A percentile compares a stretch with the other conserved stretches of the same genome.
Evolutionary conservation across 2,329 filamentous ascomycete species (phyloP).

Genomic region (Scedosporium boydii): DNA sequence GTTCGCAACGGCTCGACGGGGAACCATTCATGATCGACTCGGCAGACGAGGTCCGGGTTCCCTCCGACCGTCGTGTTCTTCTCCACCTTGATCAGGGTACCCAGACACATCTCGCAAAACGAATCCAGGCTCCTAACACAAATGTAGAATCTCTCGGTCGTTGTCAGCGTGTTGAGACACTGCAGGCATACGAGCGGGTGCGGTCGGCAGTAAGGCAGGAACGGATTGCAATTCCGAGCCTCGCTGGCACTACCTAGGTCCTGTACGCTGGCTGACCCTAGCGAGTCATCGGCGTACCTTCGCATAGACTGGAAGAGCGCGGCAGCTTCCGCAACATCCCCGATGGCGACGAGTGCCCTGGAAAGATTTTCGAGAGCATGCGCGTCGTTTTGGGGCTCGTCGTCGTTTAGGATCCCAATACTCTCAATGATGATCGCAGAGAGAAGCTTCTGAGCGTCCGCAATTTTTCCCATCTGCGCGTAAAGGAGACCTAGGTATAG

Average conservation of each 20-base stretch:
- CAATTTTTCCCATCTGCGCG: constrained; percentile 18
- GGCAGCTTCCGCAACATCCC: constrained; percentile 24
- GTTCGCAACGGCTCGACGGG: constrained; percentile 24
- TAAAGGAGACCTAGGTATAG: constrained; percentile 30
- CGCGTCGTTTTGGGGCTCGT: constrained; percentile 30
- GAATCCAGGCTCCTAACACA: constrained; percentile 29
- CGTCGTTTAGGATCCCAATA: constrained; percentile 27
- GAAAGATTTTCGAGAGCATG: constrained; percentile 32
- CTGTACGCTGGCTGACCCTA: constrained; percentile 16
- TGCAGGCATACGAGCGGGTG: constrained; percentile 26
- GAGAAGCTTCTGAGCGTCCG: constrained; percentile 20
- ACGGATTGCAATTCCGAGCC: constrained; percentile 18
- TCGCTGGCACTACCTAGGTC: constrained; percentile 16
- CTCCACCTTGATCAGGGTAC: constrained; percentile 14
- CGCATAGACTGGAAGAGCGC: constrained; percentile 30
- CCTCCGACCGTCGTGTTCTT: constrained; percentile 21
- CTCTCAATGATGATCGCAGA: constrained; percentile 25
- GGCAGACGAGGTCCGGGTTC: constrained; percentile 20
- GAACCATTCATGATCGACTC: constrained; percentile 29
- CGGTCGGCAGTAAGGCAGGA: constrained; percentile 25
- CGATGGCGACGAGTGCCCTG: constrained; percentile 26
- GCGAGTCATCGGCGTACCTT: constrained; percentile 18
- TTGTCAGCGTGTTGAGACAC: constrained; percentile 24
- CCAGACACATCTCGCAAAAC: constrained; percentile 25
- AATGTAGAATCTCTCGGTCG: constrained; percentile 22